Evolutionary conservation across 495 filamentous ascomycete species (phyloP).

Genomic region (Evansstolkia leycettana): DNA sequence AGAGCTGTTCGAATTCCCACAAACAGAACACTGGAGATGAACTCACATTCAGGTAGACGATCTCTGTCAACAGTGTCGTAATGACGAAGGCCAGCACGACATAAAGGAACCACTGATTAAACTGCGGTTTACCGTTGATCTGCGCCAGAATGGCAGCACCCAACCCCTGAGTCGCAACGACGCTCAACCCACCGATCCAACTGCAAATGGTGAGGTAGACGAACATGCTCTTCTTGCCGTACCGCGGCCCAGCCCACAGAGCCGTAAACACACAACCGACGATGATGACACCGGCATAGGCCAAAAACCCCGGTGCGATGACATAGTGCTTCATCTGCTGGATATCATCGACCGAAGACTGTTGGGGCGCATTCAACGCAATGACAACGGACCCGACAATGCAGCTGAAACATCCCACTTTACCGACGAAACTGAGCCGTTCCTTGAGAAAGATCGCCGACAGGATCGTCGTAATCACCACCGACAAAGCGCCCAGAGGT

Average conservation of each 20-base stretch:
- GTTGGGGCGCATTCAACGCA: slow-evolving; percentile 79
- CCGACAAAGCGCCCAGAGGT: slow-evolving; percentile 84
- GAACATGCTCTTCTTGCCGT: slow-evolving; percentile 94
- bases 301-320: slow-evolving; percentile 73
- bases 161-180: slow-evolving; percentile 88
- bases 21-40: no score
- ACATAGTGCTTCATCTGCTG: slow-evolving; percentile 90
- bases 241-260: slow-evolving; percentile 76
- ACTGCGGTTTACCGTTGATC: slow-evolving; percentile 68
- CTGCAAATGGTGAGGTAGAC: slow-evolving; percentile 95
- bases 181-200: slow-evolving; percentile 85
- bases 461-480: slow-evolving; percentile 85
- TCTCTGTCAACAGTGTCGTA: slow-evolving; percentile 77
- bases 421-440: slow-evolving; percentile 86
- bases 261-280: slow-evolving; percentile 58
- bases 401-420: slow-evolving; percentile 90
- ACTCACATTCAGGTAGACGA: slow-evolving; percentile 89
- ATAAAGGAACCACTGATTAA: slow-evolving; percentile 96
- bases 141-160: slow-evolving; percentile 87
- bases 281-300: slow-evolving; percentile 75
- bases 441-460: slow-evolving; percentile 97
- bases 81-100: slow-evolving; percentile 86
- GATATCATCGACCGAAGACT: slow-evolving; percentile 76
- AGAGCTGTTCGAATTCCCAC: no score
- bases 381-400: slow-evolving; percentile 91